Percentiles rank a stretch among this genome's conserved stretches.
Evolutionary conservation across 805 yeast genomes (phyloP).

Genomic region (Candida ficus): DNA sequence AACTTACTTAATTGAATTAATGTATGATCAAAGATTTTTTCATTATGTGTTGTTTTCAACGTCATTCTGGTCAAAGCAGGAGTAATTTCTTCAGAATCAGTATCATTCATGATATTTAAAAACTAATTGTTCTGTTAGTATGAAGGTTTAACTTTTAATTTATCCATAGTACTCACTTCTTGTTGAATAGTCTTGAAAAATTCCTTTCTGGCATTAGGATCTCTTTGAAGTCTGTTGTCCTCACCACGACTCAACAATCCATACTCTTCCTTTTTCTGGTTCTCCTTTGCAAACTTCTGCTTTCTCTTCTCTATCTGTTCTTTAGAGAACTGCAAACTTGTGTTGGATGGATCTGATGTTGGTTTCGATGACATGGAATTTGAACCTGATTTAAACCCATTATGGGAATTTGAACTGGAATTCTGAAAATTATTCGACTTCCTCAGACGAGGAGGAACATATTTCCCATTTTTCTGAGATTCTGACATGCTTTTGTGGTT

Average conservation of each 20-base stretch:
- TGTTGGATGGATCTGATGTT: neutral
- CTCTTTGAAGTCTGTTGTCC: slow-evolving; percentile 41
- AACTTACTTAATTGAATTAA: slow-evolving; percentile 30
- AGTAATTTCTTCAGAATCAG: neutral
- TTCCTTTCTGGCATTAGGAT: slow-evolving; percentile 35
- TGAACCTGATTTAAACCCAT: too few relatives aligned
- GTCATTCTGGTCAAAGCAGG: neutral
- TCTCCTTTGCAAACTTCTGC: slow-evolving; percentile 28
- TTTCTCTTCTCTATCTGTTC: slow-evolving; percentile 25
- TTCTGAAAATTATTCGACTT: too few relatives aligned
- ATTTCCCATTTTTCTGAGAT: too few relatives aligned
- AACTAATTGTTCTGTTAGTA: slow-evolving; percentile 3
- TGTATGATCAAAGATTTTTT: slow-evolving; percentile 24
- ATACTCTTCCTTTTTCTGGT: slow-evolving; percentile 28
- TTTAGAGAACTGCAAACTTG: neutral
- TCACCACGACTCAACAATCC: slow-evolving; percentile 63
- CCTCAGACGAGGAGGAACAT: too few relatives aligned
- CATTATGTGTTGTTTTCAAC: neutral
- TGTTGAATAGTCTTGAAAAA: slow-evolving; percentile 35
- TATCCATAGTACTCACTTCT: slow-evolving; percentile 14
- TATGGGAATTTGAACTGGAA: too few relatives aligned
- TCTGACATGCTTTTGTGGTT: too few relatives aligned
- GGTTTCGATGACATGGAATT: neutral
- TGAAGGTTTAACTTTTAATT: too few relatives aligned
- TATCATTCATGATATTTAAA: slow-evolving; percentile 1